These are phyloP conservation scores for Paecilomyces niveus DNA, from an alignment of 2,329 filamentous ascomycete genomes.

Conservation along the genomic window DNA sequence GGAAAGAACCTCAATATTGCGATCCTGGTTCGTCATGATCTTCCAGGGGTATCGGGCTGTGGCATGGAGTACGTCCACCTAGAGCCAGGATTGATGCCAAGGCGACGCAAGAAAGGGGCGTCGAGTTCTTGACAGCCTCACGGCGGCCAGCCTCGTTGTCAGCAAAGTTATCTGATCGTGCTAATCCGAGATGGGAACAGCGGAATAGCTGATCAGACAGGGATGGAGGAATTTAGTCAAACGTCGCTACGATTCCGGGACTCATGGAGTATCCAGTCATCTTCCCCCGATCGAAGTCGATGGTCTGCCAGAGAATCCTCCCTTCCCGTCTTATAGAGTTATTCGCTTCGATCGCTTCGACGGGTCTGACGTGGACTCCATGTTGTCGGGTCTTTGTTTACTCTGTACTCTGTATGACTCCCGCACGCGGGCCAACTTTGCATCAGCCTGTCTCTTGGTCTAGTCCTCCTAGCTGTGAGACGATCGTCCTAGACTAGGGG, in stretches of 20 bases:
- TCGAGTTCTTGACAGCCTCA: neutral
- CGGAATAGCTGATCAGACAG: neutral
- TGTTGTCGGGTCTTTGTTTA: neutral
- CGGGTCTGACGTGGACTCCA: neutral
- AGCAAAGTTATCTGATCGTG: slow-evolving; percentile 1
- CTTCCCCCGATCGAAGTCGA: neutral
- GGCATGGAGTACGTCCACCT: neutral
- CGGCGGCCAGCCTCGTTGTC: neutral
- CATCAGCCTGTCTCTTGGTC: neutral
- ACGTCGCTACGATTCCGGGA: neutral
- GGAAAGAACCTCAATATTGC: neutral
- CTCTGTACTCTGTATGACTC: neutral
- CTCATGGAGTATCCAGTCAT: neutral
- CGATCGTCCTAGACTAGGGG: neutral
- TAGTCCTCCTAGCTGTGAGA: neutral
- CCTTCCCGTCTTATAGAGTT: neutral
- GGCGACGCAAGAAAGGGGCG: neutral
- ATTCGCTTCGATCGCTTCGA: neutral
- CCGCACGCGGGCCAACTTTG: neutral
- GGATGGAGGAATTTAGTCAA: neutral
- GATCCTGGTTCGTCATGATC: neutral
- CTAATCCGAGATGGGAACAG: neutral
- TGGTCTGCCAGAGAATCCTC: neutral
- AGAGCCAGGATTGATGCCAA: neutral
- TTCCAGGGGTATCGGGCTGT: neutral